Conservation (phyloP, 768 basidiomycete species). For the Lactarius sp. region DNA sequence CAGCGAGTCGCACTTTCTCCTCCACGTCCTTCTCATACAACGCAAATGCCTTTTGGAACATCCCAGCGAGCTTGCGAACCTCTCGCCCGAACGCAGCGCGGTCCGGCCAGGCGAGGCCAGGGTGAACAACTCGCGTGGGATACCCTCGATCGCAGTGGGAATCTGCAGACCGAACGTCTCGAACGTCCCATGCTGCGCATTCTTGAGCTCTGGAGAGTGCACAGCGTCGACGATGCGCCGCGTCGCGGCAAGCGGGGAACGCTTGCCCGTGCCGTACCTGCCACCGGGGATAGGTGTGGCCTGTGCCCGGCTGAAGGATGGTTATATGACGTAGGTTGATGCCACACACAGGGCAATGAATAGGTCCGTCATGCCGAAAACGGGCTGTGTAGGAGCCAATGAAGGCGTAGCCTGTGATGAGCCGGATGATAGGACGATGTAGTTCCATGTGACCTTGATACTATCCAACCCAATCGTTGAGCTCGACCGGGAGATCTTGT, state of each 20-base stretch:
- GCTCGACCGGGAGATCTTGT: constrained; percentile 28
- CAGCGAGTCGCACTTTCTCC: constrained; percentile 69
- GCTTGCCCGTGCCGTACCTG: constrained; percentile 87
- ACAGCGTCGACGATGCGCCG: constrained; percentile 96
- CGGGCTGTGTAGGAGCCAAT: too few relatives aligned
- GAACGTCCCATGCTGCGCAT: constrained; percentile 83
- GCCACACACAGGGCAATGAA: constrained; percentile 60
- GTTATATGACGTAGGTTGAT: too few relatives aligned
- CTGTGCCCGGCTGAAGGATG: too few relatives aligned
- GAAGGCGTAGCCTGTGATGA: too few relatives aligned
- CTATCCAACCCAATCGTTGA: constrained; percentile 33
- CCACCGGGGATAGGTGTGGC: constrained; percentile 49
- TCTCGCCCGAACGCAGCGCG: too few relatives aligned
- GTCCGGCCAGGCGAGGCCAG: constrained; percentile 82
- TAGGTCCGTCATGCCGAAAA: too few relatives aligned
- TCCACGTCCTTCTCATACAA: constrained; percentile 86
- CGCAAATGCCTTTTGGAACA: too few relatives aligned
- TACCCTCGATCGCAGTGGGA: constrained; percentile 77
- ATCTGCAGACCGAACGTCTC: constrained; percentile 78
- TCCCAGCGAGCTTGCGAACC: too few relatives aligned
- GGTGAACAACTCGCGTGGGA: constrained; percentile 89
- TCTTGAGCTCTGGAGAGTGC: constrained; percentile 86
- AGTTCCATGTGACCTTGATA: too few relatives aligned
- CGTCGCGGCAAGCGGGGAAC: constrained; percentile 97
- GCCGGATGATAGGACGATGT: too few relatives aligned